phyloP scores from a whole-genome alignment of 257 asterid species.

The Nyctanthes arbortristis region DNA sequence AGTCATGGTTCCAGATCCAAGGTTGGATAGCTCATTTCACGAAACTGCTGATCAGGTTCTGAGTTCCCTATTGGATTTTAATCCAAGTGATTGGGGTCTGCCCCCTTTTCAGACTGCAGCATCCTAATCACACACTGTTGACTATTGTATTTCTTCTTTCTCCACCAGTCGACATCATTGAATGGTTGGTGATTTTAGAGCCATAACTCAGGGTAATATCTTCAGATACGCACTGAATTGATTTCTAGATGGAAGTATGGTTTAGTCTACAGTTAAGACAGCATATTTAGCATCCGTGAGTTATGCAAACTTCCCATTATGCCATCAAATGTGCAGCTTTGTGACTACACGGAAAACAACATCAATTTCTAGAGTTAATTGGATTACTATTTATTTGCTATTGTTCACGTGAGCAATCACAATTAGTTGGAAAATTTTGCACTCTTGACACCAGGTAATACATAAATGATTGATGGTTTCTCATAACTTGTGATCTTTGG shows the following conservation, averaged over 20 bases:
- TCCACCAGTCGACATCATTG: background rate
- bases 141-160: background rate
- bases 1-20: slow-evolving; percentile 95
- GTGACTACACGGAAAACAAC: background rate
- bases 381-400: background rate
- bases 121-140: slow-evolving; percentile 19
- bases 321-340: no score
- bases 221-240: background rate
- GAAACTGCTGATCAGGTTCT: slow-evolving; percentile 75
- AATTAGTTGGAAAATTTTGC: background rate
- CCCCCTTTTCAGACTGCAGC: slow-evolving; percentile 59
- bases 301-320: background rate
- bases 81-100: slow-evolving; percentile 78
- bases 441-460: background rate
- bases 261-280: background rate
- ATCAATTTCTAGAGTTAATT: background rate
- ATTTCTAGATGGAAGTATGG: background rate
- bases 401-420: background rate
- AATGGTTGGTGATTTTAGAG: slow-evolving; percentile 14
- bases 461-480: background rate
- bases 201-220: slow-evolving; percentile 3
- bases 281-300: background rate
- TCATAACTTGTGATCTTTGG: background rate
- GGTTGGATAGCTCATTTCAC: slow-evolving; percentile 68
- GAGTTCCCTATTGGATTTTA: slow-evolving; percentile 71